Evolutionary conservation across 768 basidiomycete species (phyloP), one percentile per base, ranked within the genome.

Genomic region (Pseudohyphozyma bogoriensis): DNA sequence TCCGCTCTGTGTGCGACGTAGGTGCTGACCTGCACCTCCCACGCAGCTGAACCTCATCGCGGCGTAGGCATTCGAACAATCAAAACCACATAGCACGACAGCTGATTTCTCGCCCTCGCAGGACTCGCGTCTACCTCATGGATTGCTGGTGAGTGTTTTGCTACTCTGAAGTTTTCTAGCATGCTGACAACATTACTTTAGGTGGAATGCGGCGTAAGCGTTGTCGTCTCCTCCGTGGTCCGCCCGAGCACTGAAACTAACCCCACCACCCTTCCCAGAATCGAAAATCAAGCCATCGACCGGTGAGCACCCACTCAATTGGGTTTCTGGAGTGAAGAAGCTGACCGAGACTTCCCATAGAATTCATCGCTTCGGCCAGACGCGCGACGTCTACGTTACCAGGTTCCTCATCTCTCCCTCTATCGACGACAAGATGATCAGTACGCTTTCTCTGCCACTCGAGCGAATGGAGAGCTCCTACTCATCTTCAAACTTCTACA

Each of bases 1-100:
- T 28, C 4, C 18, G 9, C 28, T 3, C 29, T 49, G 7, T 91
- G 92, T 71, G 83, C 89, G 70, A 68, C 81, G 72, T 22, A 46
- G 31, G 47, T 45, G 35, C 44, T 24, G 16, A 31, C 32, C 28
- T 13, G 28, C 13, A 8, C 54, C 26, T 20, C 15, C 3, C 18
- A 16, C 16, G 31, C 26, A 26, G 10, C 42, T 42, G 26, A 50
- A 37, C 35, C 18, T 50, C 33, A 32, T 53, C 44, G 56, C 62
- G 2, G 47, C 56, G 4, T 44, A 47, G 15, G n/a, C n/a, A n/a
- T n/a, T n/a, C n/a, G n/a, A n/a, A n/a, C n/a, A n/a, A n/a, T n/a
- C n/a, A n/a, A n/a, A n/a, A n/a, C n/a, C n/a, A n/a, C n/a, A n/a
- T n/a, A n/a, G n/a, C n/a, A n/a, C n/a, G n/a, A n/a, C n/a, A n/a